These are phyloP conservation scores for Rutstroemia sp. DNA, from an alignment of 2,329 filamentous ascomycete species.

Conservation along the genomic window DNA sequence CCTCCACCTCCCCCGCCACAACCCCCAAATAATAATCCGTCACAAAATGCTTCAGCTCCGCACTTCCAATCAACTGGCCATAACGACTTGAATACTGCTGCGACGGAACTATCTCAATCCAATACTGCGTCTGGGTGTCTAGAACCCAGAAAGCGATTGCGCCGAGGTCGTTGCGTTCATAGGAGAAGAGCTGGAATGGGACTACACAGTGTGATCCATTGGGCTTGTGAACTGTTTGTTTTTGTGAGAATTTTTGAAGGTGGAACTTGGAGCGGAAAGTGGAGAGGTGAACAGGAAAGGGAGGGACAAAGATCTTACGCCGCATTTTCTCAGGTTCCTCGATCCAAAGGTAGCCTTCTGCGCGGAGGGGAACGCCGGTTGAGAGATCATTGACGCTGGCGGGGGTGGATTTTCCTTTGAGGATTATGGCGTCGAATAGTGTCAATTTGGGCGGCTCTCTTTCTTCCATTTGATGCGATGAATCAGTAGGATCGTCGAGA, in stretches of 20 bases:
- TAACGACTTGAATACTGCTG: slow-evolving; percentile 4
- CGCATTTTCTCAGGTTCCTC: slow-evolving; percentile 4
- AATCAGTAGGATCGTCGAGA: not conserved
- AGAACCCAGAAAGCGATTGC: slow-evolving; percentile 6
- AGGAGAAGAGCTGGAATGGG: slow-evolving; percentile 2
- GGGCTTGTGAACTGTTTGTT: slow-evolving; percentile 1
- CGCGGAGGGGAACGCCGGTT: not conserved
- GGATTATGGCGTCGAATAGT: slow-evolving; percentile 5
- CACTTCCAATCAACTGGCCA: slow-evolving; percentile 2
- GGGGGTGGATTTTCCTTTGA: not conserved
- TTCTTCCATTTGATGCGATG: not conserved
- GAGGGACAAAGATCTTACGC: not conserved
- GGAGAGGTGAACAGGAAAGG: too few species aligned
- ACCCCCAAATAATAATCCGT: slow-evolving; percentile 8
- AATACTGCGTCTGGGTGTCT: not conserved
- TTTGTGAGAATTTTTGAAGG: not conserved
- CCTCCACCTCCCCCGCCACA: not conserved
- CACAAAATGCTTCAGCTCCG: slow-evolving; percentile 7
- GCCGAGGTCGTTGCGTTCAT: slow-evolving; percentile 3
- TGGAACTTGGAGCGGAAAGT: not conserved
- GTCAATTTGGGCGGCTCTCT: not conserved
- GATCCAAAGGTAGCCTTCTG: slow-evolving; percentile 5
- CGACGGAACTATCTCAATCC: slow-evolving; percentile 4
- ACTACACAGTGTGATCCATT: slow-evolving; percentile 4
- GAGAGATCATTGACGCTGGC: slow-evolving; percentile 2